phyloP scores from a whole-genome alignment of 495 filamentous ascomycete genomes.

The Apiosordaria backusii region DNA sequence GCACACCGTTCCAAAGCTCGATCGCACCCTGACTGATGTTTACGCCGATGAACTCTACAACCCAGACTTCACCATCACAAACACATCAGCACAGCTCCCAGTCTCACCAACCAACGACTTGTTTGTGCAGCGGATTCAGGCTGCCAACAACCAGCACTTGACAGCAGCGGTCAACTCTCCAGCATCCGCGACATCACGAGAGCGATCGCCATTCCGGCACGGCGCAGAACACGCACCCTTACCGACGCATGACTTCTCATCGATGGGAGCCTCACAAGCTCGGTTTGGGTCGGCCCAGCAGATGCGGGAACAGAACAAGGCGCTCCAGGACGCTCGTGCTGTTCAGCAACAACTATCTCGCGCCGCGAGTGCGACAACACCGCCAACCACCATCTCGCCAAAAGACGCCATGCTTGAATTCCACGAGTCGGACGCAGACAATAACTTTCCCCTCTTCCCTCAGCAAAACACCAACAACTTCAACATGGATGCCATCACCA shows the following conservation, averaged over 20 bases:
- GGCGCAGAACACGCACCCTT: slow-evolving; percentile 63
- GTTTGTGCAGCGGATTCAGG: slow-evolving; percentile 71
- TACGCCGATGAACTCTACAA: slow-evolving; percentile 85
- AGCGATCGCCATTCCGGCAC: slow-evolving; percentile 78
- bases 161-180: slow-evolving; percentile 52
- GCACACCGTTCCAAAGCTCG: slow-evolving; percentile 67
- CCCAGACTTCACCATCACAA: slow-evolving; percentile 55
- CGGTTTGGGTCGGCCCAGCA: slow-evolving; percentile 56
- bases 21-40: slow-evolving; percentile 80
- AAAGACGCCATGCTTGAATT: slow-evolving; percentile 91
- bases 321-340: slow-evolving; percentile 54
- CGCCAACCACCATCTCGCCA: slow-evolving; percentile 93
- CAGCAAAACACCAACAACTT: slow-evolving; percentile 35
- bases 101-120: slow-evolving; percentile 57
- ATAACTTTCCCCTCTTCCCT: slow-evolving; percentile 68
- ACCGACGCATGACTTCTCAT: slow-evolving; percentile 42
- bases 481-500: slow-evolving; percentile 30
- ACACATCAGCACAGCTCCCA: slow-evolving; percentile 44
- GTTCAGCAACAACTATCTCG: slow-evolving; percentile 50
- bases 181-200: slow-evolving; percentile 53
- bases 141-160: slow-evolving; percentile 69
- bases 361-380: slow-evolving; percentile 48
- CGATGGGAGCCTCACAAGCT: slow-evolving; percentile 35
- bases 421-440: slow-evolving; percentile 65
- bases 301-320: slow-evolving; percentile 57